Percentiles rank a stretch among this genome's conserved stretches.
Conservation (phyloP, 1,284 basidiomycete genomes). For the Irpex sp. region DNA sequence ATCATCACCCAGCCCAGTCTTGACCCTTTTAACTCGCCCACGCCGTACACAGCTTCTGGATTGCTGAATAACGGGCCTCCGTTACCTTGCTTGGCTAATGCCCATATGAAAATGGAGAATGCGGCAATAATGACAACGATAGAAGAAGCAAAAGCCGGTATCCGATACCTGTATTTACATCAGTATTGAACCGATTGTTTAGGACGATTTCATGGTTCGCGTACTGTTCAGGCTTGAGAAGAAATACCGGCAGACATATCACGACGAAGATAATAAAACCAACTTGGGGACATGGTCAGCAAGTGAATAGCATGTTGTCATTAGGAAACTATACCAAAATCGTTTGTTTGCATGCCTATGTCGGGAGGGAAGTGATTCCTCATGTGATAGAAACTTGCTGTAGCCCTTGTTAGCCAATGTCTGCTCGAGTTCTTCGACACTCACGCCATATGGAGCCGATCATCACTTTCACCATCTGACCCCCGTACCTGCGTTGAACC, state of each 20-base stretch:
- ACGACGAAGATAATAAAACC: conserved; percentile 35
- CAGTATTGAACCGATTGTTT: too few species aligned
- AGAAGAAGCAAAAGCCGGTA: conserved; percentile 36
- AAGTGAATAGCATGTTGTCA: background rate
- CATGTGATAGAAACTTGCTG: conserved; percentile 41
- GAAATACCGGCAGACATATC: conserved; percentile 33
- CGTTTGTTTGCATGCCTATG: conserved; percentile 39
- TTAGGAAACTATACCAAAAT: conserved; percentile 32
- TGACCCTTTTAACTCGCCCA: conserved; percentile 31
- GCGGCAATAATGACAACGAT: conserved; percentile 37
- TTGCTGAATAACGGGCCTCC: conserved; percentile 36
- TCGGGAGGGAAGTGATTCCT: conserved; percentile 36
- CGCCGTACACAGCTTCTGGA: conserved; percentile 36
- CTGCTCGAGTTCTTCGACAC: conserved; percentile 7
- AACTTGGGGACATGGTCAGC: conserved; percentile 20
- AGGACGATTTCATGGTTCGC: too few species aligned
- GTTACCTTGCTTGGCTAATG: conserved; percentile 40
- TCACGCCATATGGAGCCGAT: conserved; percentile 42
- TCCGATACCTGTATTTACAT: conserved; percentile 30
- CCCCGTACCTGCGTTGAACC: conserved; percentile 33
- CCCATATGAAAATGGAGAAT: conserved; percentile 42
- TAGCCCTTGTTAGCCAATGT: background rate
- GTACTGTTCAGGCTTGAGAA: conserved; percentile 28
- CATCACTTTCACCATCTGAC: conserved; percentile 41
- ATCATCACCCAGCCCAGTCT: conserved; percentile 40